A percentile compares a stretch with the other conserved stretches of the same genome.
Conservation (phyloP, 2,329 filamentous ascomycete genomes). For the Aspergillus terreus region DNA sequence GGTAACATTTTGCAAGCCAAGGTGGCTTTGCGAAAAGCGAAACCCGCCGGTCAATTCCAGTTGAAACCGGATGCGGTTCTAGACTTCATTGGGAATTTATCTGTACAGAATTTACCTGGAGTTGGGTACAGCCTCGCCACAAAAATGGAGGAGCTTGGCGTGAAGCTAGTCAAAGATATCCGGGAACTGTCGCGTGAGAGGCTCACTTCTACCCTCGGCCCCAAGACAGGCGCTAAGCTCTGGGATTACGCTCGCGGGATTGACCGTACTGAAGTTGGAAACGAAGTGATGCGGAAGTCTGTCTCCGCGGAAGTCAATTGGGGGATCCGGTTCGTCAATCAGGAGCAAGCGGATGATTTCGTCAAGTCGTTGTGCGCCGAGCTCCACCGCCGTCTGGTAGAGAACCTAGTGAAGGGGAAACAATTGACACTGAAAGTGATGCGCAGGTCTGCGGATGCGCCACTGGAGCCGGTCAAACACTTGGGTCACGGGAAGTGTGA, state of each 20-base stretch:
- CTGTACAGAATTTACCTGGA: constrained; percentile 78
- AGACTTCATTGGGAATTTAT: constrained; percentile 70
- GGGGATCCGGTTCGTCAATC: constrained; percentile 91
- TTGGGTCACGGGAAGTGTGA: constrained; percentile 95
- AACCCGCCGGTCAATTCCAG: constrained; percentile 89
- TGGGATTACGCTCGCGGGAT: constrained; percentile 89
- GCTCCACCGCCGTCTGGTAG: constrained; percentile 72
- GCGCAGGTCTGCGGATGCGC: constrained; percentile 79
- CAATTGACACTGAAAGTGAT: constrained; percentile 95
- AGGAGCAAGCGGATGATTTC: constrained; percentile 92
- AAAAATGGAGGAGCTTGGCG: constrained; percentile 81
- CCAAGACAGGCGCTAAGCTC: constrained; percentile 87
- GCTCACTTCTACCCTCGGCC: constrained; percentile 70
- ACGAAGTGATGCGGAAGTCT: constrained; percentile 81
- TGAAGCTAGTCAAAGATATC: constrained; percentile 79
- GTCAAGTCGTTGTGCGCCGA: constrained; percentile 80
- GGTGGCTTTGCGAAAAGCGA: constrained; percentile 83
- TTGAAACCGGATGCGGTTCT: constrained; percentile 77
- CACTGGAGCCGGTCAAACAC: constrained; percentile 87
- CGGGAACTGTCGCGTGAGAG: constrained; percentile 72
- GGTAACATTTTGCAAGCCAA: constrained; percentile 88
- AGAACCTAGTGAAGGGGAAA: constrained; percentile 80
- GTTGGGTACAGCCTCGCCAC: constrained; percentile 87
- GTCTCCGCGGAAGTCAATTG: constrained; percentile 97
- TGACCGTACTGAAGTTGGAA: constrained; percentile 79